These are phyloP conservation scores for Plasmodium gonderi DNA, from an alignment of 169 alveolate genomes.

Conservation along the genomic window DNA sequence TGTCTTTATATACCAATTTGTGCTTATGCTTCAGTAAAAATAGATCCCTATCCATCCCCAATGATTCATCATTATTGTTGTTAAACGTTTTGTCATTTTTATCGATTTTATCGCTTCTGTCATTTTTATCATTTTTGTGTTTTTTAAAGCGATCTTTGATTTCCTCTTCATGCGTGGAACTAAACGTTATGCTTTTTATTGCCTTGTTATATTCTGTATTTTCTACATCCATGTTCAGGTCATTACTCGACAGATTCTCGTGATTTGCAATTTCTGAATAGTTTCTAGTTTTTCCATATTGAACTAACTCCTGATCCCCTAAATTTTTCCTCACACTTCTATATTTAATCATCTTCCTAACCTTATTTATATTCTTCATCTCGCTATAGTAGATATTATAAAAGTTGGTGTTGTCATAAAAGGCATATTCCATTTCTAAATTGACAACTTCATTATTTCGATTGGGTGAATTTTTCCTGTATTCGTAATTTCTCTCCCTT, in stretches of 20 bases:
- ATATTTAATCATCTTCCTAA: background rate
- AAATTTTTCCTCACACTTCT: background rate
- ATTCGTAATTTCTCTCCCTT: background rate
- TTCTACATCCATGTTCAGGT: background rate
- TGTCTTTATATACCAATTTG: slow-evolving; percentile 36
- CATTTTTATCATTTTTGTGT: background rate
- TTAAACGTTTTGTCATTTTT: background rate
- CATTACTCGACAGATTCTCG: background rate
- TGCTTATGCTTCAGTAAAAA: slow-evolving; percentile 15
- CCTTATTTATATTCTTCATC: slow-evolving; percentile 12
- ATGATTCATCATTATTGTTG: background rate
- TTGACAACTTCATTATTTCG: background rate
- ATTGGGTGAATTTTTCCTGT: background rate
- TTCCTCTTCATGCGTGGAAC: background rate
- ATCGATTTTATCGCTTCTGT: background rate
- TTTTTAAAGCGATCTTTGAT: background rate
- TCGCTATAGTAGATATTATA: slow-evolving; percentile 55
- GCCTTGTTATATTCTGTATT: background rate
- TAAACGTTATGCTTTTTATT: background rate
- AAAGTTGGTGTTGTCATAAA: slow-evolving; percentile 60
- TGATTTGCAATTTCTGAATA: background rate
- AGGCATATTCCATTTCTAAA: slow-evolving; percentile 22
- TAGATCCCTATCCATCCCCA: background rate
- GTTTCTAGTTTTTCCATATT: background rate
- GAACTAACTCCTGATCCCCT: background rate